Evolutionary conservation across 495 filamentous ascomycete genomes (phyloP).

Genomic region (Xylaria curta): DNA sequence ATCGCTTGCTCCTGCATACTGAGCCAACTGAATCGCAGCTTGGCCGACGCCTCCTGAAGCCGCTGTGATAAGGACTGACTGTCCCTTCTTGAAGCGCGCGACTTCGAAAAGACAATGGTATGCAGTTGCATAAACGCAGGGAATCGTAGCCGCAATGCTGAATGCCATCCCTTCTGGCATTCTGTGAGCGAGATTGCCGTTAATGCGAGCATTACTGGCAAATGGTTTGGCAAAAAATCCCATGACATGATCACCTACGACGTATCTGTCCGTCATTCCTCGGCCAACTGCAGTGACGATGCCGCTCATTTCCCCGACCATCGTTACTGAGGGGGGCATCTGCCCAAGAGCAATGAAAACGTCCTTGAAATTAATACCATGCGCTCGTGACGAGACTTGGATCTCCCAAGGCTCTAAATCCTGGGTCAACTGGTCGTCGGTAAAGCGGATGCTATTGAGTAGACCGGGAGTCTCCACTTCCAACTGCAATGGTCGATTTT

Average conservation of each 20-base stretch:
- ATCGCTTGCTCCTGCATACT: slow-evolving; percentile 49
- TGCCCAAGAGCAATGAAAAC: slow-evolving; percentile 59
- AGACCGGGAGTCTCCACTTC: slow-evolving; percentile 43
- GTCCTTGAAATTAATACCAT: slow-evolving; percentile 53
- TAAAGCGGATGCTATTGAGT: slow-evolving; percentile 41
- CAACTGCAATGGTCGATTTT: slow-evolving; percentile 35
- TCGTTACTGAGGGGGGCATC: slow-evolving; percentile 45
- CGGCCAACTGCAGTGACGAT: slow-evolving; percentile 26
- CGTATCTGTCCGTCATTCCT: slow-evolving; percentile 11
- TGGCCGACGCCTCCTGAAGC: slow-evolving; percentile 58
- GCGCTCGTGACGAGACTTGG: slow-evolving; percentile 47
- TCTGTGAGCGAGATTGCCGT: slow-evolving; percentile 20
- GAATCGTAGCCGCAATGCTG: slow-evolving; percentile 57
- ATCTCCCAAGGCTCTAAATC: slow-evolving; percentile 45
- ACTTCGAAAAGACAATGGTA: slow-evolving; percentile 54
- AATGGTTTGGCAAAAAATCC: slow-evolving; percentile 21
- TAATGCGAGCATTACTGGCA: slow-evolving; percentile 22
- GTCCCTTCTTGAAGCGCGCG: slow-evolving; percentile 43
- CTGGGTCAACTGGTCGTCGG: slow-evolving; percentile 32
- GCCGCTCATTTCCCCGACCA: slow-evolving; percentile 48
- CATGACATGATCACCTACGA: slow-evolving; percentile 33
- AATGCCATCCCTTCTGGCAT: slow-evolving; percentile 56
- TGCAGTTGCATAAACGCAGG: slow-evolving; percentile 59
- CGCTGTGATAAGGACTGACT: slow-evolving; percentile 59
- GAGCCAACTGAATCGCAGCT: slow-evolving; percentile 56